Evolutionary conservation across 805 yeast species (phyloP).

Genomic region (Metschnikowia picachoensis): DNA sequence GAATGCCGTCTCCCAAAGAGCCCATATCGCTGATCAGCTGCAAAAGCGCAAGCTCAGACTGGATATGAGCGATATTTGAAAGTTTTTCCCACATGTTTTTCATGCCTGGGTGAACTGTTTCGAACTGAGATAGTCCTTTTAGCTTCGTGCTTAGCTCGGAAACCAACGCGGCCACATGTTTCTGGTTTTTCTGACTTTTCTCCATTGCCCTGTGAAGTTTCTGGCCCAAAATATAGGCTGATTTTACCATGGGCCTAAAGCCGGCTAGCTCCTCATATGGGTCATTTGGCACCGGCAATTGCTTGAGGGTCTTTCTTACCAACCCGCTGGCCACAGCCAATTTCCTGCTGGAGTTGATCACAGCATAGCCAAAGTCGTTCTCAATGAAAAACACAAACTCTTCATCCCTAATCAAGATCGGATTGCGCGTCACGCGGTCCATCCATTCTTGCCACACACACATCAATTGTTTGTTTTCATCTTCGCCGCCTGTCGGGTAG

Average conservation of each 20-base stretch:
- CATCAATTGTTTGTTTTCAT: slow-evolving; percentile 59
- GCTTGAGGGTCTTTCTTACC: slow-evolving; percentile 85
- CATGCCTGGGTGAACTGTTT: slow-evolving; percentile 62
- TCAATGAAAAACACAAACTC: slow-evolving; percentile 84
- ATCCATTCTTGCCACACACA: slow-evolving; percentile 81
- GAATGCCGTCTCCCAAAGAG: slow-evolving; percentile 70
- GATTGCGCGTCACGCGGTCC: slow-evolving; percentile 64
- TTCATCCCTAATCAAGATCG: slow-evolving; percentile 80
- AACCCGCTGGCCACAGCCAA: slow-evolving; percentile 76
- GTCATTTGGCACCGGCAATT: slow-evolving; percentile 87
- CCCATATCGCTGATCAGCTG: slow-evolving; percentile 72
- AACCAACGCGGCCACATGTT: slow-evolving; percentile 44
- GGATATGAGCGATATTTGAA: slow-evolving; percentile 60
- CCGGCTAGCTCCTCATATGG: slow-evolving; percentile 75
- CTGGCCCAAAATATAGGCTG: slow-evolving; percentile 57
- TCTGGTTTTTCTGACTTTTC: slow-evolving; percentile 53
- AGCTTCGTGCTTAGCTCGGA: slow-evolving; percentile 47
- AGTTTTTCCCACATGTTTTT: slow-evolving; percentile 72
- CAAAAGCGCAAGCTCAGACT: slow-evolving; percentile 74
- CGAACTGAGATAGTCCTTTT: slow-evolving; percentile 38
- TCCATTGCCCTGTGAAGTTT: slow-evolving; percentile 53
- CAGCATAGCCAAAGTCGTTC: slow-evolving; percentile 64
- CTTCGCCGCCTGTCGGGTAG: slow-evolving; percentile 81
- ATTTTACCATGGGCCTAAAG: slow-evolving; percentile 83
- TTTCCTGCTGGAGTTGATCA: slow-evolving; percentile 54